Evolutionary conservation across 805 yeast species (phyloP).

Genomic region (Myxozyma mucilagina): DNA sequence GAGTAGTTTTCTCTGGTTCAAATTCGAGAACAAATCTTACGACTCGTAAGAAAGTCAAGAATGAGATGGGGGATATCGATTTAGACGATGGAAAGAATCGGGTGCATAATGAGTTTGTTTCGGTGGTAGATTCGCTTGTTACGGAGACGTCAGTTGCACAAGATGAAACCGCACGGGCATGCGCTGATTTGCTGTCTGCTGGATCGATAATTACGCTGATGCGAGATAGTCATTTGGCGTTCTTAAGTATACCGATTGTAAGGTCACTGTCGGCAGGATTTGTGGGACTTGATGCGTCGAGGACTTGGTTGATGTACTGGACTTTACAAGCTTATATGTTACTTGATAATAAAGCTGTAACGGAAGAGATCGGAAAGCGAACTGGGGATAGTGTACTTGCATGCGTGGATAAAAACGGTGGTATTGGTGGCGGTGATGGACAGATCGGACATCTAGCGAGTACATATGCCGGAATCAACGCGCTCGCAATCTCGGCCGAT

Average conservation of each 20-base stretch:
- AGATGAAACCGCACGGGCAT: constrained; percentile 17
- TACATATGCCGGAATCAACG: constrained; percentile 71
- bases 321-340: constrained; percentile 55
- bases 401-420: constrained; percentile 51
- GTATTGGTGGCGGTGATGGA: constrained; percentile 81
- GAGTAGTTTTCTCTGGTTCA: too few relatives aligned
- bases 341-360: constrained; percentile 33
- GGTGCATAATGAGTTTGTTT: constrained; percentile 10
- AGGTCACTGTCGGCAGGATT: constrained; percentile 52
- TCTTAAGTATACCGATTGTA: constrained; percentile 5
- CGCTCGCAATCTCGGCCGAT: constrained; percentile 54
- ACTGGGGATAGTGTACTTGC: constrained; percentile 38
- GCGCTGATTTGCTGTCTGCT: constrained; percentile 10
- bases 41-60: too few relatives aligned
- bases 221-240: constrained; percentile 9
- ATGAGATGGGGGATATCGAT: too few relatives aligned
- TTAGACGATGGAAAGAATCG: constrained; percentile 5
- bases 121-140: constrained; percentile 9
- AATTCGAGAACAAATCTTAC: too few relatives aligned
- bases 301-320: constrained; percentile 92
- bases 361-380: constrained; percentile 22
- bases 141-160: constrained; percentile 27
- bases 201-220: constrained; percentile 13
- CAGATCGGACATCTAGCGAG: constrained; percentile 86
- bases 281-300: constrained; percentile 76